phyloP scores from a whole-genome alignment of 129 eudicot genomes.

The Lactuca saligna region DNA sequence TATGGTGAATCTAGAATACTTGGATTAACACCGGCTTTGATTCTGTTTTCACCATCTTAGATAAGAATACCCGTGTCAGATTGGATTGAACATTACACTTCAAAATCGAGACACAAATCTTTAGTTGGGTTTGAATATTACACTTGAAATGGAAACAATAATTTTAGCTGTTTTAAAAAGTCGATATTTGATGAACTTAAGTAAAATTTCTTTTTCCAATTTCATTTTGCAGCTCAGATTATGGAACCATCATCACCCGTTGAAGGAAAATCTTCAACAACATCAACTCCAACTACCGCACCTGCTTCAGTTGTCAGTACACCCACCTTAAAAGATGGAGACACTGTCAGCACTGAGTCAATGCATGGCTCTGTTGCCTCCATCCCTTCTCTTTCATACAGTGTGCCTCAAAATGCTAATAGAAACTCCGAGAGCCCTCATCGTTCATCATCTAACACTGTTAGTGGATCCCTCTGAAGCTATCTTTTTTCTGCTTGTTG shows the following conservation, averaged over 20 bases:
- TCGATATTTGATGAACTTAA: background rate
- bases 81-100: background rate
- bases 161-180: slow-evolving; percentile 3
- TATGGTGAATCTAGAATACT: background rate
- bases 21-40: background rate
- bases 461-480: slow-evolving; percentile 37
- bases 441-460: slow-evolving; percentile 41
- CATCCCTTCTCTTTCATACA: slow-evolving; percentile 45
- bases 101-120: background rate
- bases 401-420: slow-evolving; percentile 37
- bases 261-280: slow-evolving; percentile 28
- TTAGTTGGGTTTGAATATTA: background rate
- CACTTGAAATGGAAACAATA: background rate
- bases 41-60: slow-evolving; percentile 11
- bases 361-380: slow-evolving; percentile 22
- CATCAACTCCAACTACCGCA: slow-evolving; percentile 28
- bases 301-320: slow-evolving; percentile 21
- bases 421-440: slow-evolving; percentile 45
- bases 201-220: background rate
- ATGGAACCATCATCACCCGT: slow-evolving; percentile 36
- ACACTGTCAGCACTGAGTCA: slow-evolving; percentile 18
- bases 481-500: slow-evolving; percentile 11
- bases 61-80: background rate
- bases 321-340: slow-evolving; percentile 26
- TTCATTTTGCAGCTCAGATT: slow-evolving; percentile 29